Evolutionary conservation across 768 basidiomycete genomes (phyloP).

Genomic region (Mycena alexandri): DNA sequence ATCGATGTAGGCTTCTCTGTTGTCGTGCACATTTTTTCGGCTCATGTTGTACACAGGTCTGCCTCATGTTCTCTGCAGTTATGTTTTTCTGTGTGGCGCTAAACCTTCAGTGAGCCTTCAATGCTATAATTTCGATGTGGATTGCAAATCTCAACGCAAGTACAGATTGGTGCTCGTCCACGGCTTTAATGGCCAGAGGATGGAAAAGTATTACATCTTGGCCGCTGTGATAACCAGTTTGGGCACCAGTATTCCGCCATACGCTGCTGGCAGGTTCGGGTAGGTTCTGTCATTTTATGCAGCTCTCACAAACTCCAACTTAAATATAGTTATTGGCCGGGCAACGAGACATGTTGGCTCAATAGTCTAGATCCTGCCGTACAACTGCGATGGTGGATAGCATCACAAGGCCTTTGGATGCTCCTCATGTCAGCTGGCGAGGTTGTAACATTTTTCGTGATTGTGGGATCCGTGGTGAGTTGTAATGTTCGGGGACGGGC

Average conservation of each 20-base stretch:
- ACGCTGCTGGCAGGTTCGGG: slow-evolving; percentile 22
- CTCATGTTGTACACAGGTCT: no score
- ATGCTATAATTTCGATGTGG: no score
- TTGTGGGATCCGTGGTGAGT: slow-evolving; percentile 22
- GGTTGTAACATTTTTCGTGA: slow-evolving; percentile 7
- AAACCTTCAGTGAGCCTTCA: slow-evolving; percentile 16
- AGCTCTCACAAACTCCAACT: no score
- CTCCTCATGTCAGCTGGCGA: slow-evolving; percentile 20
- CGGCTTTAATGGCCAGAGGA: slow-evolving; percentile 22
- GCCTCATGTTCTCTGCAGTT: not conserved
- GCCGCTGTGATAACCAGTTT: not conserved
- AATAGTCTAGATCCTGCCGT: not conserved
- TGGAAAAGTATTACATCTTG: slow-evolving; percentile 29
- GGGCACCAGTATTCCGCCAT: slow-evolving; percentile 16
- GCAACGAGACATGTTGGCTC: slow-evolving; percentile 22
- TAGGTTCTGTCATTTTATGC: not conserved
- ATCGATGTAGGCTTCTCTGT: not conserved
- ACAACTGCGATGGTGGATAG: not conserved
- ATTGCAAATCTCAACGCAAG: no score
- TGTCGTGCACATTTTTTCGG: no score
- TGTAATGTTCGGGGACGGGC: not conserved
- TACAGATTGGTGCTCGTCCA: slow-evolving; percentile 26
- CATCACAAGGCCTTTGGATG: slow-evolving; percentile 18
- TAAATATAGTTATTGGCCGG: slow-evolving; percentile 7
- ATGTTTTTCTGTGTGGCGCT: slow-evolving; percentile 14